Percentiles rank a stretch among this genome's conserved stretches.
Conservation (phyloP, 129 eudicot species). For the Solidago caesia region DNA sequence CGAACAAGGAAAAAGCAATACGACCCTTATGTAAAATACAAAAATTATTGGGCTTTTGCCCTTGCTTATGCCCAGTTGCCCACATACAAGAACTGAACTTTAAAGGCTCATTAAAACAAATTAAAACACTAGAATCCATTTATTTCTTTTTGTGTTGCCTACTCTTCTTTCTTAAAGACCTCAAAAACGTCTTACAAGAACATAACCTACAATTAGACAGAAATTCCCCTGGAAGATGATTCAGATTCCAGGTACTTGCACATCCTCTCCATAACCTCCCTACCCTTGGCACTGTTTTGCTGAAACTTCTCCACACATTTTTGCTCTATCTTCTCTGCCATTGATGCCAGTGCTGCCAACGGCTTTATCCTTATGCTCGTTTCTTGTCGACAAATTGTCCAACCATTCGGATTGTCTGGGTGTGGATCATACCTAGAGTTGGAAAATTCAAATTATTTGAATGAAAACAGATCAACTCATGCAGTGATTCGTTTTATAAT, state of each 20-base stretch:
- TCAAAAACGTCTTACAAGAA: constrained; percentile 23
- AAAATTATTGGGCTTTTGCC: constrained; percentile 9
- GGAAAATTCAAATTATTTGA: background rate
- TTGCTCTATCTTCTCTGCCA: constrained; percentile 99
- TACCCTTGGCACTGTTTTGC: constrained; percentile 87
- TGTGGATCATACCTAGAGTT: constrained; percentile 76
- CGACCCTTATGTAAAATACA: background rate
- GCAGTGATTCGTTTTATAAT: background rate
- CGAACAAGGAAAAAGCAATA: background rate
- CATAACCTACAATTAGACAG: constrained; percentile 42
- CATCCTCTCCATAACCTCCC: constrained; percentile 99
- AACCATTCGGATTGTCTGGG: constrained; percentile 72
- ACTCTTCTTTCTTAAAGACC: constrained; percentile 18
- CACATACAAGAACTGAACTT: constrained; percentile 11
- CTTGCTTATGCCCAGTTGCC: background rate
- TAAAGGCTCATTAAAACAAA: background rate
- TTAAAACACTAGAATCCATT: constrained; percentile 16
- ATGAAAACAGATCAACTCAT: background rate
- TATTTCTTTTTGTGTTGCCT: constrained; percentile 8
- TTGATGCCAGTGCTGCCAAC: constrained; percentile 73
- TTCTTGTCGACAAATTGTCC: constrained; percentile 95
- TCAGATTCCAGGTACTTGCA: constrained; percentile 98
- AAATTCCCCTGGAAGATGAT: constrained; percentile 63
- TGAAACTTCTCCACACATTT: constrained; percentile 91
- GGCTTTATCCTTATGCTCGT: constrained; percentile 91